Evolutionary conservation across 306 rosid species (phyloP), one percentile per base, ranked within the genome.

Genomic region (Ammopiptanthus mongolicus): DNA sequence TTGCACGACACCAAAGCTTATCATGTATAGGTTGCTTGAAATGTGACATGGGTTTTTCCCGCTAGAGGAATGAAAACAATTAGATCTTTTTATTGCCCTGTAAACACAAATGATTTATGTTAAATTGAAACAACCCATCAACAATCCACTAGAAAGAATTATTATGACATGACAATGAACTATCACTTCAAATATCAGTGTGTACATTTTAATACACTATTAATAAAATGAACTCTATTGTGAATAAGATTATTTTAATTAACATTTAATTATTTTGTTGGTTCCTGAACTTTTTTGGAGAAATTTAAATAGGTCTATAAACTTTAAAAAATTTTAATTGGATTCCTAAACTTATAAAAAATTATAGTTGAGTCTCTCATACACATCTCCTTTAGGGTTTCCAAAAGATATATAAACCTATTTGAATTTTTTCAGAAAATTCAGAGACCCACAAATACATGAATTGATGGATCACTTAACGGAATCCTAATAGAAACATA

Each of bases 11-110:
- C 92, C 92, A 79, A 88, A 88, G 29, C 42, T 0, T 10, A 88
- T 56, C 84, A 86, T 86, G 48, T 59, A 88, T 55, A 78, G 84
- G 41, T 74, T 79, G 82, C 85, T 77, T 48, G 90, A 77, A 46
- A 73, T n/a, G 6, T 56, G 66, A 42, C 92, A 88, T 65, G 73
- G 51, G 5, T 79, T 47, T n/a, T 81, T 52, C 37, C 78, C 57
- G 5, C 68, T 80, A 1, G 78, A 79, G 0, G 71, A 61, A 31
- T 80, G 88, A 18, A 84, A 62, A 53, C 92, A 88, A 37, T 77
- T 29, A 4, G 90, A 73, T 56, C 75, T 66, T 53, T 48, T 74
- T 51, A 84, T 80, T 9, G 87, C 85, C 88, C 90, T 86, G 81
- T 74, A 63, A 52, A 6, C 15, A 29, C 69, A 76, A 68, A 31